Conservation (phyloP, 2,329 filamentous ascomycete genomes). For the Shiraia bambusicola region DNA sequence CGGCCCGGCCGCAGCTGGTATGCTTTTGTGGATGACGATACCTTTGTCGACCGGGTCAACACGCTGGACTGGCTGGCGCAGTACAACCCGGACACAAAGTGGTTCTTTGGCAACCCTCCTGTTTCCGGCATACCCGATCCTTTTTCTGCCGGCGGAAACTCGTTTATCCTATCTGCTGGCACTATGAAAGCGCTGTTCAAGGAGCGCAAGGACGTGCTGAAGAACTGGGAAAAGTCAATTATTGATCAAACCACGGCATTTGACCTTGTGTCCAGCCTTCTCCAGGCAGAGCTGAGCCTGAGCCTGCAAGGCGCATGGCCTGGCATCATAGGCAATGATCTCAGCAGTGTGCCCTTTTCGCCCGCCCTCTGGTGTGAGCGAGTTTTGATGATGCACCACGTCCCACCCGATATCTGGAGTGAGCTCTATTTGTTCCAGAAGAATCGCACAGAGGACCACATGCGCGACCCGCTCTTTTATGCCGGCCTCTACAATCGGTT, state of each 20-base stretch:
- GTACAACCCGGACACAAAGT: slow-evolving; percentile 51
- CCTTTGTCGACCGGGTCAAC: slow-evolving; percentile 57
- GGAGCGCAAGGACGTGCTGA: slow-evolving; percentile 46
- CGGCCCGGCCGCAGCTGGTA: slow-evolving; percentile 58
- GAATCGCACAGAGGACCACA: slow-evolving; percentile 21
- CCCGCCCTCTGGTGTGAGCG: slow-evolving; percentile 48
- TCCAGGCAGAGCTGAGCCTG: slow-evolving; percentile 49
- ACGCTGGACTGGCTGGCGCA: slow-evolving; percentile 55
- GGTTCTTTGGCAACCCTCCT: slow-evolving; percentile 54
- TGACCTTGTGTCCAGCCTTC: slow-evolving; percentile 52
- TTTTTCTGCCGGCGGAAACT: slow-evolving; percentile 57
- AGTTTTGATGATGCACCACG: slow-evolving; percentile 46
- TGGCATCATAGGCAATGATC: slow-evolving; percentile 30
- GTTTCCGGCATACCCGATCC: slow-evolving; percentile 35
- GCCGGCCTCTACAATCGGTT: slow-evolving; percentile 34
- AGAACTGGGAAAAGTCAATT: slow-evolving; percentile 50
- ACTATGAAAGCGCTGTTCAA: slow-evolving; percentile 48
- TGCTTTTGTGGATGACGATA: slow-evolving; percentile 61
- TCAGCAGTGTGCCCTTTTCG: slow-evolving; percentile 43
- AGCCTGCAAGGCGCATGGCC: slow-evolving; percentile 52
- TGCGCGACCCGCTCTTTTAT: slow-evolving; percentile 22
- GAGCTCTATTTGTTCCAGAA: slow-evolving; percentile 51
- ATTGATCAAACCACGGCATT: slow-evolving; percentile 53
- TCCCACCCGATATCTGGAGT: slow-evolving; percentile 47
- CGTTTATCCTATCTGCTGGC: slow-evolving; percentile 54